Conservation (phyloP, 306 rosid species). For the Cucumis cinereus region DNA sequence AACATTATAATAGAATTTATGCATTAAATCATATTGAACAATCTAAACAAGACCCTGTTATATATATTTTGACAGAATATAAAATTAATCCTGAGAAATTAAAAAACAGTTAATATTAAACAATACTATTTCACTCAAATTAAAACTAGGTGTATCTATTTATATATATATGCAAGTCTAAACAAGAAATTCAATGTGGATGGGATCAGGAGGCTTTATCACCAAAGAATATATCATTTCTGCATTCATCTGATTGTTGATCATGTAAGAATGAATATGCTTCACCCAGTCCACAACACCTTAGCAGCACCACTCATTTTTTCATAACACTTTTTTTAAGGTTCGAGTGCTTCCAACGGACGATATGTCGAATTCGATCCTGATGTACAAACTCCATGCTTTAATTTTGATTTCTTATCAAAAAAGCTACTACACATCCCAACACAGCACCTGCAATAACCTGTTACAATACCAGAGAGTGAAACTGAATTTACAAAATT, state of each 20-base stretch:
- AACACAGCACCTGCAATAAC: slow-evolving; percentile 70
- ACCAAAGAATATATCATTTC: not conserved
- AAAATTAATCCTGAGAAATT: too few species aligned
- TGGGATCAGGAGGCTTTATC: not conserved
- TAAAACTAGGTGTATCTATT: too few species aligned
- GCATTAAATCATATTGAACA: too few species aligned
- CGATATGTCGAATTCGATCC: not conserved
- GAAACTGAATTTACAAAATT: not conserved
- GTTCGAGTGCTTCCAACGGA: not conserved
- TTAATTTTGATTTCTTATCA: slow-evolving; percentile 14
- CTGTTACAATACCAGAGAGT: slow-evolving; percentile 20
- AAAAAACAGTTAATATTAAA: too few species aligned
- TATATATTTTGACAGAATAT: too few species aligned
- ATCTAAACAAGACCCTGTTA: too few species aligned
- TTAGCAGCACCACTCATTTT: slow-evolving; percentile 8
- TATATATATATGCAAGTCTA: not conserved
- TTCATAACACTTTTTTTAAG: not conserved
- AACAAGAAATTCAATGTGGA: not conserved
- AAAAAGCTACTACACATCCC: slow-evolving; percentile 61
- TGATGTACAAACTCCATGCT: not conserved
- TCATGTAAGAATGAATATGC: not conserved
- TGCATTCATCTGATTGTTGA: not conserved
- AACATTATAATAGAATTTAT: too few species aligned
- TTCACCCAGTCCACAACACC: not conserved
- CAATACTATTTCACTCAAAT: too few species aligned